Evolutionary conservation across 768 basidiomycete species (phyloP), one percentile per base, ranked within the genome.

Genomic region (Mycena alexandri): DNA sequence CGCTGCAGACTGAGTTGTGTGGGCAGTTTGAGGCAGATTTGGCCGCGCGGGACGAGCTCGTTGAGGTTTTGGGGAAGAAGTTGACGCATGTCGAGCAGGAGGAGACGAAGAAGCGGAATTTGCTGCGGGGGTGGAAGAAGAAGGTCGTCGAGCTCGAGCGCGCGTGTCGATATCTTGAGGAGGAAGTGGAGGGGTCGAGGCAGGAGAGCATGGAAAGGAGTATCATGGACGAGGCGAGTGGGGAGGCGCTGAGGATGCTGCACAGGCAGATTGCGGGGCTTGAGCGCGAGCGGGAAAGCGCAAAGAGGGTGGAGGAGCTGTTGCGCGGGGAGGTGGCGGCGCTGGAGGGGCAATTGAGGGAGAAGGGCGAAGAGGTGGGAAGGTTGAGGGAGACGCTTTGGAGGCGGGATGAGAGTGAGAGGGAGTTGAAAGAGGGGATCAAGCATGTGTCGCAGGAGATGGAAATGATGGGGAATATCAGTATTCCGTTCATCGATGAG

Each of bases 101-200:
- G 65, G 88, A 86, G n/a, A 80, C 81, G 29, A 88, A 88, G 74
- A 86, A 90, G 58, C 85, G 83, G 74, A 79, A 66, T 17, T 80
- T 85, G 0, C 75, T 92, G 38, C 81, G 85, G 43, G 79, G 79
- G 19, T 93, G 92, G 90, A 91, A 89, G 81, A 92, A 91, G 81
- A 92, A 92, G 70, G 90, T 93, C 4, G 82, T 83, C 59, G 92
- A 93, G 69, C 79, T 95, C 52, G 92, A 94, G 79, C 85, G 82
- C 68, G 81, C 87, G 66, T 89, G 90, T 58, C 84, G 88, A 17
- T 79, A 82, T 62, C 82, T 91, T 34, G 92, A 97, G 81, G 95
- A 96, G 75, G 93, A 96, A 75, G 92, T 96, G 33, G 96, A 98
- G 67, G 84, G 87, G 9, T 92, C 91, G 47, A 84, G 95, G 44